These are phyloP conservation scores for Speleostelium caveatum DNA, from an alignment of 78 protist species.

Conservation along the genomic window DNA sequence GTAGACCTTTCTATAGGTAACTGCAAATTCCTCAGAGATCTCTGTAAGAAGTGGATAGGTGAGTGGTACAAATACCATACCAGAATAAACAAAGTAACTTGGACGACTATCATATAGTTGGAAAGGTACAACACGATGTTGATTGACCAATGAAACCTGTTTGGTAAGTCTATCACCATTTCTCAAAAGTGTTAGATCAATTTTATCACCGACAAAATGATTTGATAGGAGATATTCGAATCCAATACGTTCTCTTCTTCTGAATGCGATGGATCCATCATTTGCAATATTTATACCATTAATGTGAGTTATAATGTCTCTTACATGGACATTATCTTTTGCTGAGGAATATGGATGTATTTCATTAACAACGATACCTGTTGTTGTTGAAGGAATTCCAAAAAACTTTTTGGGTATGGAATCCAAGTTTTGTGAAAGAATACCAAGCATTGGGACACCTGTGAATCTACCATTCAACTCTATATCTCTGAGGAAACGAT, in stretches of 20 bases:
- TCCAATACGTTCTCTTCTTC: constrained; percentile 67
- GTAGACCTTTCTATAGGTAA: constrained; percentile 25
- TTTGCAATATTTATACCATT: constrained; percentile 73
- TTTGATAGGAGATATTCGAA: constrained; percentile 57
- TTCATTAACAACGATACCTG: constrained; percentile 55
- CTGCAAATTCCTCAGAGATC: constrained; percentile 60
- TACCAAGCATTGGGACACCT: constrained; percentile 76
- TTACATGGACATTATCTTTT: neutral
- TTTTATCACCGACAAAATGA: constrained; percentile 48
- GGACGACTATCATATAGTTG: constrained; percentile 68
- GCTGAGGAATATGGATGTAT: constrained; percentile 59
- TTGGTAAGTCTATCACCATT: constrained; percentile 28
- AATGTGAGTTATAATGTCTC: constrained; percentile 68
- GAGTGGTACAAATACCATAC: constrained; percentile 81
- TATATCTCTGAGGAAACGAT: constrained; percentile 68
- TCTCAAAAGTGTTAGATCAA: constrained; percentile 44
- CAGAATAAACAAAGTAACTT: constrained; percentile 81
- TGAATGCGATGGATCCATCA: constrained; percentile 81
- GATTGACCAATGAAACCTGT: constrained; percentile 9
- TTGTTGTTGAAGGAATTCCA: constrained; percentile 4
- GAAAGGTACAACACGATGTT: constrained; percentile 40
- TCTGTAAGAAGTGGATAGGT: constrained; percentile 82
- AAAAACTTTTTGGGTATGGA: constrained; percentile 35
- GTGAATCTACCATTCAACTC: constrained; percentile 68
- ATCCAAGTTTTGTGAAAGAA: constrained; percentile 32